Percentiles rank a stretch among this genome's conserved stretches.
Evolutionary conservation across 2,329 filamentous ascomycete genomes (phyloP).

Genomic region (Calonectria multiphialidica): DNA sequence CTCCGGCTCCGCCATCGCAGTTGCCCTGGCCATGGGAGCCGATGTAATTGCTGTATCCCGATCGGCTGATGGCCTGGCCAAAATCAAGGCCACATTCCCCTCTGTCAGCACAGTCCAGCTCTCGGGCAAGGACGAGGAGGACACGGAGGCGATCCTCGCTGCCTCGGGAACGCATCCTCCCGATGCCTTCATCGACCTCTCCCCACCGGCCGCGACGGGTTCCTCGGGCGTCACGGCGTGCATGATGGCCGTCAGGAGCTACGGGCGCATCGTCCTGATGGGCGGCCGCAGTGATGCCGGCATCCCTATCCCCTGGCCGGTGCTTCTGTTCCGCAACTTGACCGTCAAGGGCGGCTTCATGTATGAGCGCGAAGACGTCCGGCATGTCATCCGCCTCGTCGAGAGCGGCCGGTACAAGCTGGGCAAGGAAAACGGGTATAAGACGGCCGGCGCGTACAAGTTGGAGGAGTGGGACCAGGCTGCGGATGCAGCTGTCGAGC

Average conservation of each 20-base stretch:
- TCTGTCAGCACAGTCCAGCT: conserved; percentile 54
- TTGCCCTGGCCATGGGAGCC: conserved; percentile 63
- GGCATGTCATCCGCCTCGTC: conserved; percentile 23
- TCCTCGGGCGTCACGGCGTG: conserved; percentile 54
- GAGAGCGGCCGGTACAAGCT: conserved; percentile 31
- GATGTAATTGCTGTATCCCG: conserved; percentile 64
- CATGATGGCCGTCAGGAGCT: conserved; percentile 49
- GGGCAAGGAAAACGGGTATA: conserved; percentile 28
- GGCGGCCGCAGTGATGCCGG: conserved; percentile 46
- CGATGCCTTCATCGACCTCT: conserved; percentile 60
- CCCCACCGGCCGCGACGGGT: conserved; percentile 51
- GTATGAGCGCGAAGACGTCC: conserved; percentile 47
- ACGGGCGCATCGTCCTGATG: conserved; percentile 40
- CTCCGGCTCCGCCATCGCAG: conserved; percentile 59
- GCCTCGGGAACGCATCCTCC: conserved; percentile 44
- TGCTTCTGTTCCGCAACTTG: conserved; percentile 47
- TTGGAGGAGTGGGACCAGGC: conserved; percentile 34
- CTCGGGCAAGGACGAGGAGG: conserved; percentile 53
- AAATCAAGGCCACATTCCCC: conserved; percentile 43
- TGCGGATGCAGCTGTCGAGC: conserved; percentile 24
- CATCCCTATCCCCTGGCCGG: conserved; percentile 33
- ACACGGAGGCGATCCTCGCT: conserved; percentile 50
- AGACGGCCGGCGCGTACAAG: conserved; percentile 20
- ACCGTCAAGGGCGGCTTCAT: conserved; percentile 55
- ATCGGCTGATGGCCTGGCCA: conserved; percentile 50